phyloP scores from a whole-genome alignment of 148 eudicot genomes.

The Rhododendron kiyosumense region DNA sequence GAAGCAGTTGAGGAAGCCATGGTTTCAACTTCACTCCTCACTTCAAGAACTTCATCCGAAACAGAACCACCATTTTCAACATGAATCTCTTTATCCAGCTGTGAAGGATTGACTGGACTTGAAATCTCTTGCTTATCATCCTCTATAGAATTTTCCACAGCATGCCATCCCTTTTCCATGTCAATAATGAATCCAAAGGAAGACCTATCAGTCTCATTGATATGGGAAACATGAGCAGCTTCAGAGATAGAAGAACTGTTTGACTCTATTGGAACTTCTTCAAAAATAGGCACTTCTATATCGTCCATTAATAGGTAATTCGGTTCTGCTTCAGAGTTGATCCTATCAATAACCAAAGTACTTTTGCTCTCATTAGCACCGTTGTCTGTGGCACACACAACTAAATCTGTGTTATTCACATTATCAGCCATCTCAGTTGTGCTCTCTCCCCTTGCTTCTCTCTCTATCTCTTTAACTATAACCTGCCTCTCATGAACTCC shows the following conservation, averaged over 20 bases:
- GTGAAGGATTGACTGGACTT: neutral
- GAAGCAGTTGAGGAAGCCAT: neutral
- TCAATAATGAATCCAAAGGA: neutral
- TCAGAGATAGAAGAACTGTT: neutral
- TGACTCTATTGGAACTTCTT: constrained; percentile 4
- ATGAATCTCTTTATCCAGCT: constrained; percentile 2
- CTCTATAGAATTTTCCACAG: neutral
- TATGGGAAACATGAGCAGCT: neutral
- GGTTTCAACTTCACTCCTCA: constrained; percentile 12
- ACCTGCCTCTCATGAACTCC: constrained; percentile 22
- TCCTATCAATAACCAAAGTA: neutral
- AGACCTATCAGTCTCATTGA: neutral
- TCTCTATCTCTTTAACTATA: constrained; percentile 13
- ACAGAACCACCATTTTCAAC: neutral
- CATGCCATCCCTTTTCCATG: neutral
- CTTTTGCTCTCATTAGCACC: neutral
- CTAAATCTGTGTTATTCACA: neutral
- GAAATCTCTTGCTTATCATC: constrained; percentile 8
- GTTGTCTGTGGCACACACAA: neutral
- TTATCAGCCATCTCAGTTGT: constrained; percentile 9
- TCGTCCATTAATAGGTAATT: constrained; percentile 8
- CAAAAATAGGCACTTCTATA: constrained; percentile 7
- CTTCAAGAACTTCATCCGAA: constrained; percentile 13
- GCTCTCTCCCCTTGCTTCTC: constrained; percentile 6
- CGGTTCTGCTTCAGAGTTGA: neutral